These are phyloP conservation scores for Xylaria intraflava DNA, from an alignment of 495 filamentous ascomycete species.

Conservation along the genomic window DNA sequence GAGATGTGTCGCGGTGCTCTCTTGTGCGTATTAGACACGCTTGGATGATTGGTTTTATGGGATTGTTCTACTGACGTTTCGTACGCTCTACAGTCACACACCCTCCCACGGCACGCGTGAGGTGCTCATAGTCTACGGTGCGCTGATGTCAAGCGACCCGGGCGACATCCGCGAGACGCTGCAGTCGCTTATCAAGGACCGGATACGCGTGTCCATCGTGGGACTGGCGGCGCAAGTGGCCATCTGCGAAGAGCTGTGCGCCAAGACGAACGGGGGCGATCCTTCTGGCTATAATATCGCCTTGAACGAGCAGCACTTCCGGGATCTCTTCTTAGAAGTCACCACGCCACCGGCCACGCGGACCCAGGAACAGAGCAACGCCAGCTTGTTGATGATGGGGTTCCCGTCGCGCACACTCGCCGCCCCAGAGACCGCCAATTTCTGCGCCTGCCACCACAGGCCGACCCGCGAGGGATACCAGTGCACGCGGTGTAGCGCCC, in stretches of 20 bases:
- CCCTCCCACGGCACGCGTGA: conserved; percentile 91
- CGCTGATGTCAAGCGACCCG: conserved; percentile 81
- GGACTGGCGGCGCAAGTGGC: conserved; percentile 86
- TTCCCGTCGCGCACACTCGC: conserved; percentile 92
- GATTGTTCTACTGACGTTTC: not conserved
- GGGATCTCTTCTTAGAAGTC: conserved; percentile 76
- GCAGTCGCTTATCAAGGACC: conserved; percentile 62
- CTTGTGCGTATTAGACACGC: conserved; percentile 48
- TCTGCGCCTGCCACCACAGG: conserved; percentile 87
- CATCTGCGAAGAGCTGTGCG: conserved; percentile 86
- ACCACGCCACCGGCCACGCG: conserved; percentile 84
- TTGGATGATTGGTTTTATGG: not conserved
- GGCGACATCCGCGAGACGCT: conserved; percentile 95
- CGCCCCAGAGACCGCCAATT: conserved; percentile 51
- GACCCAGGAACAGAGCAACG: conserved; percentile 57
- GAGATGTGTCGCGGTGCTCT: conserved; percentile 88
- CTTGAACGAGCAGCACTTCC: conserved; percentile 81
- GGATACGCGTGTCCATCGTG: conserved; percentile 79
- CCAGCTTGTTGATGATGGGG: conserved; percentile 92
- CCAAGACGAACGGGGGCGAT: conserved; percentile 74
- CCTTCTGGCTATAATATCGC: conserved; percentile 72
- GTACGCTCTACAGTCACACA: conserved; percentile 55
- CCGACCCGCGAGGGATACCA: conserved; percentile 82
- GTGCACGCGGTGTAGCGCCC: conserved; percentile 80
- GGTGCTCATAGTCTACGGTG: conserved; percentile 85